A percentile compares a stretch with the other conserved stretches of the same genome.
These are phyloP conservation scores for Triangularia verruculosa DNA, from an alignment of 2,329 filamentous ascomycete genomes.

Conservation along the genomic window DNA sequence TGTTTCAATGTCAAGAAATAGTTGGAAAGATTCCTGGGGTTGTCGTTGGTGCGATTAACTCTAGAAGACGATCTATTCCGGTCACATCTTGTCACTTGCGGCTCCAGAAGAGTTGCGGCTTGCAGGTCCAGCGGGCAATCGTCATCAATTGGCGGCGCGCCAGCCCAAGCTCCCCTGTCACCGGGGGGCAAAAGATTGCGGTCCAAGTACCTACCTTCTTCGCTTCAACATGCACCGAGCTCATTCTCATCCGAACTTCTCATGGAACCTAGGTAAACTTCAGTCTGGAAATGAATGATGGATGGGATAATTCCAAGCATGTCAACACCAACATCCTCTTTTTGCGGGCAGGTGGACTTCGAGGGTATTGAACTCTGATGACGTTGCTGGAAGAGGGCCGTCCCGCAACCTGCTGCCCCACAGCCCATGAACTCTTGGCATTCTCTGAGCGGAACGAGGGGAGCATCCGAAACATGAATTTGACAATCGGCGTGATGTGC, in stretches of 20 bases:
- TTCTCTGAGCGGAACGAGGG: not conserved
- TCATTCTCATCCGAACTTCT: no score
- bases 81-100: not conserved
- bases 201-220: not conserved
- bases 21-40: no score
- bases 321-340: not conserved
- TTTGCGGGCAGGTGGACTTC: not conserved
- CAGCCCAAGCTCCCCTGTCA: not conserved
- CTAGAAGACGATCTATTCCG: not conserved
- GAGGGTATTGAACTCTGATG: not conserved
- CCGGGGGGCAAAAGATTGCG: not conserved
- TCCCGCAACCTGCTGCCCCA: not conserved
- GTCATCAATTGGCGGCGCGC: not conserved
- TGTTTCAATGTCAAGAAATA: not conserved
- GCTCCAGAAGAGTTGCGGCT: not conserved
- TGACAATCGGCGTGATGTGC: not conserved
- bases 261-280: no score
- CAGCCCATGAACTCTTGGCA: not conserved
- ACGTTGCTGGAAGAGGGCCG: not conserved
- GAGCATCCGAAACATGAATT: not conserved
- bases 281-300: no score
- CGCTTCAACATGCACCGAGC: no score
- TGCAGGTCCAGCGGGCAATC: not conserved
- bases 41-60: not conserved
- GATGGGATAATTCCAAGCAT: no score